These are phyloP conservation scores for Astragalus membranaceus DNA, from an alignment of 306 rosid genomes.

Conservation along the genomic window DNA sequence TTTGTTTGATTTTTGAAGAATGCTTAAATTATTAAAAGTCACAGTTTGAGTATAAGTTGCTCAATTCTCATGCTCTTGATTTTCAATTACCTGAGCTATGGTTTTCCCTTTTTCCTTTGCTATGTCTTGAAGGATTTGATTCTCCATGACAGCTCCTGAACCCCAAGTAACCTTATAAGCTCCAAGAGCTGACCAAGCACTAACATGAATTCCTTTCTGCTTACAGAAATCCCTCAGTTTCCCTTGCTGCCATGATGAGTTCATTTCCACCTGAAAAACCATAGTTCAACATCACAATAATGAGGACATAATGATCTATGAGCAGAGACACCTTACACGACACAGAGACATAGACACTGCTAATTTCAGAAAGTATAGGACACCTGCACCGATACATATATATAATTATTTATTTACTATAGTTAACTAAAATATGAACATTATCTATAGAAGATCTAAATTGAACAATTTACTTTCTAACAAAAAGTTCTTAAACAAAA, in stretches of 20 bases:
- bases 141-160: slow-evolving; percentile 45
- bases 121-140: slow-evolving; percentile 37
- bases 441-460: too few species aligned
- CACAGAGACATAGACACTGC: too few species aligned
- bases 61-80: not conserved
- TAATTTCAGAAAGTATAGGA: too few species aligned
- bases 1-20: not conserved
- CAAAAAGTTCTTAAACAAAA: too few species aligned
- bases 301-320: too few species aligned
- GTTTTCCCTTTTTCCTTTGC: slow-evolving; percentile 33
- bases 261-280: slow-evolving; percentile 41
- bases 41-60: not conserved
- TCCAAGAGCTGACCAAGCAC: slow-evolving; percentile 55
- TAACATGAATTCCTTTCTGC: slow-evolving; percentile 39
- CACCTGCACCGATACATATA: too few species aligned
- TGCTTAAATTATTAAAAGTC: not conserved
- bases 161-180: slow-evolving; percentile 43
- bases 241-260: slow-evolving; percentile 46
- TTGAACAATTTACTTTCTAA: too few species aligned
- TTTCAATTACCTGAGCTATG: slow-evolving; percentile 37
- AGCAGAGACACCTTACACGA: too few species aligned
- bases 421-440: too few species aligned
- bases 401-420: too few species aligned
- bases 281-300: not conserved
- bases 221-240: slow-evolving; percentile 36